Evolutionary conservation across 352 stramenopile genomes (phyloP), one percentile per base, ranked within the genome.

Genomic region (Phytopythium helicoides): DNA sequence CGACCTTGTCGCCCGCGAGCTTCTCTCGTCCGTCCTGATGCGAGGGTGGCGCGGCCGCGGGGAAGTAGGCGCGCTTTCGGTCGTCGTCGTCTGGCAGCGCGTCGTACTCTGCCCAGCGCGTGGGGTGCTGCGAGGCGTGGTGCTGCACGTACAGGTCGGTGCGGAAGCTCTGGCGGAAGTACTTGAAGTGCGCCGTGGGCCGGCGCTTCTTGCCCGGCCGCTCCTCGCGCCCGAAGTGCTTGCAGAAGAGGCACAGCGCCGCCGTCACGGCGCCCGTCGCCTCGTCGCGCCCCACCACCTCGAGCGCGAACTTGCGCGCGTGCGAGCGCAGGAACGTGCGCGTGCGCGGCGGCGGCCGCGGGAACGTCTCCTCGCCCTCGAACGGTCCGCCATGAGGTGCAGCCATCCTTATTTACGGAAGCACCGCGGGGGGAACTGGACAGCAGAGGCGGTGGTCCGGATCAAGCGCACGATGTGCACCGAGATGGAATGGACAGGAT

Each of bases 141-240:
- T 89, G 78, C 58, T 89, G 78, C 56, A 81, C 36, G 63, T 87
- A 89, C 65, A 86, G 78, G 58, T 89, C 75, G 35, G 78, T 87
- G 46, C 78, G 71, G 54, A 87, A 89, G 7, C 64, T 68, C 37
- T 67, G 64, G 19, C 75, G 74, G 48, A 87, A 89, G 56, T 82
- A 87, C 52, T 87, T 86, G 60, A 84, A 54, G 47, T 86, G 87
- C 48, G 68, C 73, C 14, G 71, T 87, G 26, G 66, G 70, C 25
- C 67, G 65, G 8, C 76, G 75, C 60, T 86, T 76, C 16, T 68
- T 68, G 26, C 77, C 69, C 7, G 62, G 56, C 19, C 64, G 65
- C 54, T 77, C 62, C 38, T 89, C 76, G 34, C 78, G 78, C 0
- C 78, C 78, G 47, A 86, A 83, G 47, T 84, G 66, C 41, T 81